Conservation (phyloP, 1,139 yeast genomes). For the Magnusiomyces starmeri region DNA sequence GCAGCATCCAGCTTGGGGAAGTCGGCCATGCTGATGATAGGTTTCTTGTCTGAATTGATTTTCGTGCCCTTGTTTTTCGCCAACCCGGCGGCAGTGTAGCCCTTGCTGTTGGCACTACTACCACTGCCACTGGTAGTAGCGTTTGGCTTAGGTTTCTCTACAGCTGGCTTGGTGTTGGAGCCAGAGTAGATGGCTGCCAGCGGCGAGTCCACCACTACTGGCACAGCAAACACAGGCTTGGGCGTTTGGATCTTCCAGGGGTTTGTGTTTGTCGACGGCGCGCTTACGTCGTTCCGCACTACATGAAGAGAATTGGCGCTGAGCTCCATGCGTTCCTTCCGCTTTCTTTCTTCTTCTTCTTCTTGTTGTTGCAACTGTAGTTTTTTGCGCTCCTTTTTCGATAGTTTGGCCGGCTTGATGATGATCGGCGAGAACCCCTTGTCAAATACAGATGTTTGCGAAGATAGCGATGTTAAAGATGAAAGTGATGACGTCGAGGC, state of each 20-base stretch:
- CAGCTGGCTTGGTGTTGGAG: too few relatives aligned
- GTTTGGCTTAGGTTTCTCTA: too few relatives aligned
- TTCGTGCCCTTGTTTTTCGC: neutral
- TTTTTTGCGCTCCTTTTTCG: conserved; percentile 49
- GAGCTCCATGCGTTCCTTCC: neutral
- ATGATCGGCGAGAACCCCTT: neutral
- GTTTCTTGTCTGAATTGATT: neutral
- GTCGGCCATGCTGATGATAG: too few relatives aligned
- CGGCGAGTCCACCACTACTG: too few relatives aligned
- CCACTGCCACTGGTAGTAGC: neutral
- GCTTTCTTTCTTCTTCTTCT: neutral
- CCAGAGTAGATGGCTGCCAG: too few relatives aligned
- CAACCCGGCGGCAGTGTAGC: neutral
- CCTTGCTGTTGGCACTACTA: too few relatives aligned
- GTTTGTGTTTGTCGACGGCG: conserved; percentile 5
- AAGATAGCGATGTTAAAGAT: neutral
- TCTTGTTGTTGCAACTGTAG: conserved; percentile 21
- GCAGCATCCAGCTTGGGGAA: conserved; percentile 19
- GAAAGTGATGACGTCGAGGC: neutral
- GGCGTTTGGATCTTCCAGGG: conserved; percentile 16
- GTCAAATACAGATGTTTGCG: neutral
- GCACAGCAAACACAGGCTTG: neutral
- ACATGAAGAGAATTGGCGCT: neutral
- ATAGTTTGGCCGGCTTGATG: conserved; percentile 28
- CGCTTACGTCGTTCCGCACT: conserved; percentile 1